Percentiles rank a stretch among this genome's conserved stretches.
phyloP scores from a whole-genome alignment of 331 rosid genomes.

The Arachis monticola region DNA sequence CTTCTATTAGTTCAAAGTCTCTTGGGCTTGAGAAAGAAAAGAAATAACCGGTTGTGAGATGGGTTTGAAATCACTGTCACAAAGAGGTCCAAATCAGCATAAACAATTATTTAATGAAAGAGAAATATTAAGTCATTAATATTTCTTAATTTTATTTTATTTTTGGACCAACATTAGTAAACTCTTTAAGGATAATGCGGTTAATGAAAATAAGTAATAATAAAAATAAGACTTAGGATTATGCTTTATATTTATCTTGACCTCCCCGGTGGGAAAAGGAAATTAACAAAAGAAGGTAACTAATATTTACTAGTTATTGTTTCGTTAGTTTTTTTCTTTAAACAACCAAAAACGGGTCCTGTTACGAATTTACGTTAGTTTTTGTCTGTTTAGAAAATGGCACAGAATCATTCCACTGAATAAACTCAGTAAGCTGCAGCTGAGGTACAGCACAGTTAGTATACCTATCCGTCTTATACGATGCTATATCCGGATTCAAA shows the following conservation, averaged over 20 bases:
- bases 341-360: background rate
- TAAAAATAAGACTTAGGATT: too few relatives aligned
- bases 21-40: background rate
- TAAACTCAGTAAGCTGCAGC: conserved; percentile 23
- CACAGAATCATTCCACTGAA: conserved; percentile 32
- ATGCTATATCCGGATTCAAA: too few relatives aligned
- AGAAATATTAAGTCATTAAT: too few relatives aligned
- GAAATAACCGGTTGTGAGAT: background rate
- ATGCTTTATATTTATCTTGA: background rate
- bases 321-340: background rate
- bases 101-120: background rate
- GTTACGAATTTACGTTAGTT: background rate
- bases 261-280: background rate
- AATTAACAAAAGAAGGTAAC: too few relatives aligned
- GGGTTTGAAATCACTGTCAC: background rate
- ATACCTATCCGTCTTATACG: too few relatives aligned
- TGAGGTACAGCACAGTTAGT: too few relatives aligned
- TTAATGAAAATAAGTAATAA: too few relatives aligned
- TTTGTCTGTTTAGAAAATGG: background rate
- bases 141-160: too few relatives aligned
- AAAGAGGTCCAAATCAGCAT: conserved; percentile 2
- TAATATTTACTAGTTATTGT: background rate
- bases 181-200: too few relatives aligned
- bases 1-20: background rate
- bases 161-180: too few relatives aligned